A percentile compares a stretch with the other conserved stretches of the same genome.
Evolutionary conservation across 169 alveolate species (phyloP).

Genomic region (Plasmodium coatneyi): DNA sequence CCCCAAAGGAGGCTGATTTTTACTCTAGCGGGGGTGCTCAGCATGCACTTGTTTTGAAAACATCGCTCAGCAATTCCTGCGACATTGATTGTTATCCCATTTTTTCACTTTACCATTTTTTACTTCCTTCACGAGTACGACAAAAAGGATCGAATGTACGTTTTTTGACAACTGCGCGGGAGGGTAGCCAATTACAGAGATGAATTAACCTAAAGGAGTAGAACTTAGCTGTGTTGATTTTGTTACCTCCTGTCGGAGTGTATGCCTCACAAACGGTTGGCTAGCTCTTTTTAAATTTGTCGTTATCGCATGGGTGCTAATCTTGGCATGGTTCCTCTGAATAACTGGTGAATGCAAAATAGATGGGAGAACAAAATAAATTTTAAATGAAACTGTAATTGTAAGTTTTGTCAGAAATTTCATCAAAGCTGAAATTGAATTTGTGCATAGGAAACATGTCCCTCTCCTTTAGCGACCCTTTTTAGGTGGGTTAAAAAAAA

Average conservation of each 20-base stretch:
- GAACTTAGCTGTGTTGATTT: not conserved
- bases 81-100: not conserved
- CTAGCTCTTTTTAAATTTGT: not conserved
- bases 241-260: not conserved
- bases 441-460: not conserved
- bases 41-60: not conserved
- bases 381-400: not conserved
- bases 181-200: not conserved
- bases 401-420: not conserved
- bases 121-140: not conserved
- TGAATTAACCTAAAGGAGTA: not conserved
- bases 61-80: not conserved
- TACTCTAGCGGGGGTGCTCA: not conserved
- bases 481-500: not conserved
- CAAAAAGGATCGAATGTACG: not conserved
- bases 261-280: not conserved
- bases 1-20: not conserved
- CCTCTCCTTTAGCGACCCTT: not conserved
- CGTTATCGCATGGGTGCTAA: not conserved
- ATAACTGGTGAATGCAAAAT: not conserved
- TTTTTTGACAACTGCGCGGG: not conserved
- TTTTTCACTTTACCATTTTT: conserved; percentile 26
- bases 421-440: not conserved
- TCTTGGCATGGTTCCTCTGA: not conserved
- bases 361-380: not conserved